These are phyloP conservation scores for Cryptomeria japonica DNA, from an alignment of 75 land plant species.

Conservation along the genomic window DNA sequence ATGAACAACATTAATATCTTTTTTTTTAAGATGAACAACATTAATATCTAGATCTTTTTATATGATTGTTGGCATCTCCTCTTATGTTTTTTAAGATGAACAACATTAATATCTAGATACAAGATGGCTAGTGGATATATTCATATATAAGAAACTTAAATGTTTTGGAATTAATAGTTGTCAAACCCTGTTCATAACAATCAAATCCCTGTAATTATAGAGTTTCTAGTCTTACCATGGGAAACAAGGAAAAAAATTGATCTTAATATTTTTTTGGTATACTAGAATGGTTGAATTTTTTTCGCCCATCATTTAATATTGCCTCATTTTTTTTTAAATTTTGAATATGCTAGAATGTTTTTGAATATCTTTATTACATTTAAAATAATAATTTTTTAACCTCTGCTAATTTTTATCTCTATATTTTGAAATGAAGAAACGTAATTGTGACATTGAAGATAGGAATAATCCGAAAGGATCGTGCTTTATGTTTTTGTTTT, in stretches of 20 bases:
- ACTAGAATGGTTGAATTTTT: neutral
- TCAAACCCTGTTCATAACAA: neutral
- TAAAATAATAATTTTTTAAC: too few species aligned
- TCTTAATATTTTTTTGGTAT: neutral
- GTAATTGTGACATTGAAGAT: too few species aligned
- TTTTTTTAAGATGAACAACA: too few species aligned
- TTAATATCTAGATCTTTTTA: too few species aligned
- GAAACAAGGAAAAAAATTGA: neutral
- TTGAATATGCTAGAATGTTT: neutral
- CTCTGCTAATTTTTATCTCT: too few species aligned
- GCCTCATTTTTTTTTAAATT: neutral
- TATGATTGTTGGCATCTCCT: neutral
- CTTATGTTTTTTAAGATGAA: neutral
- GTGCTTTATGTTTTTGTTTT: too few species aligned
- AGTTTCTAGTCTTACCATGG: neutral
- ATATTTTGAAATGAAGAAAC: too few species aligned
- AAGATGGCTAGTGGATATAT: neutral
- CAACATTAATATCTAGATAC: neutral
- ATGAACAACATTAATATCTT: too few species aligned
- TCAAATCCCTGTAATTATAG: neutral
- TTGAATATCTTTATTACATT: neutral
- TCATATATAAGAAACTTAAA: neutral
- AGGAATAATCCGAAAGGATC: too few species aligned
- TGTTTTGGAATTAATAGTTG: neutral
- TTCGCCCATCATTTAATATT: neutral